Conservation (phyloP, 352 stramenopile species). For the Pythium graminicola region DNA sequence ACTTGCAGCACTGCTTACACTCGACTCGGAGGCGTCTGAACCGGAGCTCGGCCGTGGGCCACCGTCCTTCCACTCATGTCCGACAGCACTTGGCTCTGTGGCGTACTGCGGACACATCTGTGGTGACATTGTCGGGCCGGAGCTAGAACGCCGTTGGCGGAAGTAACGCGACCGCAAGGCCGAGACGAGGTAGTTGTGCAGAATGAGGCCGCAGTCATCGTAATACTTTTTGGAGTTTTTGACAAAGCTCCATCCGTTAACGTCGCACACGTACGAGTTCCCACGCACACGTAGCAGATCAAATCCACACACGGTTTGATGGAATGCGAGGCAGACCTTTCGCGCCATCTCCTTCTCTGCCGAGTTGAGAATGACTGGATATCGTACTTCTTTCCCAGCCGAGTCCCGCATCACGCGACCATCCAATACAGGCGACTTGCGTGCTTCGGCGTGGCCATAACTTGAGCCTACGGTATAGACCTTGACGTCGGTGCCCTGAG, state of each 20-base stretch:
- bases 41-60: slow-evolving; percentile 43
- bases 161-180: slow-evolving; percentile 74
- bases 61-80: slow-evolving; percentile 23
- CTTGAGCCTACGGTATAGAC: slow-evolving; percentile 98
- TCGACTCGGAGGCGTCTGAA: slow-evolving; percentile 65
- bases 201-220: slow-evolving; percentile 93
- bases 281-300: slow-evolving; percentile 93
- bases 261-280: slow-evolving; percentile 97
- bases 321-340: slow-evolving; percentile 92
- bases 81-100: slow-evolving; percentile 32
- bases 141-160: slow-evolving; percentile 59
- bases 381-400: slow-evolving; percentile 97
- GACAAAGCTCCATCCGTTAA: slow-evolving; percentile 99
- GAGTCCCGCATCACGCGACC: slow-evolving; percentile 90
- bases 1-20: slow-evolving; percentile 53
- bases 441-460: slow-evolving; percentile 98
- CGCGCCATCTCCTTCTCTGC: slow-evolving; percentile 98
- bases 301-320: slow-evolving; percentile 99
- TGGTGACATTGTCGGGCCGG: slow-evolving; percentile 27
- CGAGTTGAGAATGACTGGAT: slow-evolving; percentile 98
- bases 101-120: slow-evolving; percentile 81
- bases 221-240: slow-evolving; percentile 99
- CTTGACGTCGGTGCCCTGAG: slow-evolving; percentile 99
- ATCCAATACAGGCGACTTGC: slow-evolving; percentile 98
- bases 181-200: slow-evolving; percentile 88